Evolutionary conservation across 208 protist genomes (phyloP), one percentile per base, ranked within the genome.

Genomic region (Jaenimonas drosophilae): DNA sequence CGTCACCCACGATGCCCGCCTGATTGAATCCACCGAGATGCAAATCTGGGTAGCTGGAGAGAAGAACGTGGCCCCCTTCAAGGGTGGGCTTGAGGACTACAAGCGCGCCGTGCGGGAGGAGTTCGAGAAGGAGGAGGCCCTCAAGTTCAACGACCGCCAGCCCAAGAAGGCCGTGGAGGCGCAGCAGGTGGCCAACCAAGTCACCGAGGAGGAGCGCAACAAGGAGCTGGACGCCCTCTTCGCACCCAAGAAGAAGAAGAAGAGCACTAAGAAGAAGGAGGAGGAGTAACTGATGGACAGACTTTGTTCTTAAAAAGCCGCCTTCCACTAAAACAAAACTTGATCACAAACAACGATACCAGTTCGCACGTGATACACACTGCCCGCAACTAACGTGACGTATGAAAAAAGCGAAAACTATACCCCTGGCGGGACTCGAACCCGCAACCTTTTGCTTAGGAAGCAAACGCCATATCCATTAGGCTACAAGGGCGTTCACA

Each of bases 391-490:
- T 14, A 43, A 24, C 9, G 11, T 14, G 17, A n/a, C 38, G 16
- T 21, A 39, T 24, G 32, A 53, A 31, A 37, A 26, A 26, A 31
- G 20, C 34, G 58, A 69, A 81, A 66, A 51, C 16, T n/a, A n/a
- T 82, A 88, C 79, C 74, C 71, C 71, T 76, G 79, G 72, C 72
- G 79, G 75, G 79, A 85, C 60, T 88, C 74, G 79, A 88, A 88
- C 79, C 74, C 79, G 72, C 79, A 88, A 85, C 78, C 75, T 82
- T 82, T 81, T 70, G 79, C 76, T 88, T 88, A 88, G 79, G 77
- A 88, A 77, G 76, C 79, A 69, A 81, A 84, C 66, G 79, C 79
- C 79, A 78, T 88, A 81, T 84, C 79, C 79, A 84, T 88, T 88
- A 77, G 79, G 79, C 79, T 71, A 88, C 79, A 73, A 51, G 72